These are phyloP conservation scores for Arthrobotrys conoides DNA, from an alignment of 2,329 filamentous ascomycete species.

Conservation along the genomic window DNA sequence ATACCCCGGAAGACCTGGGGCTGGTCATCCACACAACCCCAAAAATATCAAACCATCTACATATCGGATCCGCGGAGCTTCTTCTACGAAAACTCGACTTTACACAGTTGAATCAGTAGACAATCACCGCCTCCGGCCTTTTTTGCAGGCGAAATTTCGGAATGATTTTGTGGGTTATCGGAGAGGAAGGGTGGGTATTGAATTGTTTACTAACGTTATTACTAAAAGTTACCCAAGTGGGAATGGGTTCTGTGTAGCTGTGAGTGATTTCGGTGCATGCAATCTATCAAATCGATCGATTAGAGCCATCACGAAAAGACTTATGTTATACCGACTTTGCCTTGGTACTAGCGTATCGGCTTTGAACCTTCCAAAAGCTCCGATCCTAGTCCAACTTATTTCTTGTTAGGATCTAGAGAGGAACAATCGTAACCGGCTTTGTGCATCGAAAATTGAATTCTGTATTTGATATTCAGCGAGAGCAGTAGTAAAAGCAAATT, in stretches of 20 bases:
- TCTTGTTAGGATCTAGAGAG: too few species aligned
- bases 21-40: slow-evolving; percentile 54
- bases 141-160: slow-evolving; percentile 55
- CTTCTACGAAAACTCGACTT: background rate
- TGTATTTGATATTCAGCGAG: too few species aligned
- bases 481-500: too few species aligned
- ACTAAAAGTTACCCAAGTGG: slow-evolving; percentile 30
- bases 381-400: too few species aligned
- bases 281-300: slow-evolving; percentile 47
- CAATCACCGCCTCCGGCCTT: background rate
- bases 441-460: too few species aligned
- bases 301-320: slow-evolving; percentile 31
- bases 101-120: background rate
- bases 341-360: too few species aligned
- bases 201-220: slow-evolving; percentile 53
- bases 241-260: background rate
- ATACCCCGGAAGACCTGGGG: slow-evolving; percentile 57
- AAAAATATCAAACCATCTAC: slow-evolving; percentile 27
- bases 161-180: slow-evolving; percentile 35
- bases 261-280: slow-evolving; percentile 51
- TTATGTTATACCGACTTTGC: too few species aligned
- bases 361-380: too few species aligned
- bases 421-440: too few species aligned
- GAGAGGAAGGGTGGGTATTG: slow-evolving; percentile 3
- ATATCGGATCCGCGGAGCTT: slow-evolving; percentile 12